phyloP scores from a whole-genome alignment of 305 asterid genomes.

The Salvia sclarea region DNA sequence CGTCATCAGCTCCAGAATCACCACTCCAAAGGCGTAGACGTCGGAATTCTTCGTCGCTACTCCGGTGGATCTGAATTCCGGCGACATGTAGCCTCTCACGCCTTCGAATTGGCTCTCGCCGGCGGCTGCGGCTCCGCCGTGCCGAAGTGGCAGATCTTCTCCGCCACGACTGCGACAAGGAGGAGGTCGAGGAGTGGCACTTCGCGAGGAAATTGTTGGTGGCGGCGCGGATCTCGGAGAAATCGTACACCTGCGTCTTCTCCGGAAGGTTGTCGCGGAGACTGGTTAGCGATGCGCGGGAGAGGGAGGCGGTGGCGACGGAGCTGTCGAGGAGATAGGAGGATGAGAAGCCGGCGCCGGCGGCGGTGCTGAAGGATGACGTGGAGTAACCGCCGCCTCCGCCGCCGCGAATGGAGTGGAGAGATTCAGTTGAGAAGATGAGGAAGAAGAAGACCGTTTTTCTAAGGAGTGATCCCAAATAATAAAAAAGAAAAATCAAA shows the following conservation, averaged over 20 bases:
- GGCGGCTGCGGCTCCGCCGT: constrained; percentile 66
- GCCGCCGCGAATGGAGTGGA: constrained; percentile 45
- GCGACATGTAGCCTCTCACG: constrained; percentile 89
- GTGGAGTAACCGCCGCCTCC: constrained; percentile 32
- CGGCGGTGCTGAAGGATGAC: constrained; percentile 24
- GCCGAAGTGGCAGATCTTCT: constrained; percentile 92
- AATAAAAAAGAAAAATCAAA: too few relatives aligned
- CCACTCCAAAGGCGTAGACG: constrained; percentile 90
- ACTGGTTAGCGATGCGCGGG: constrained; percentile 53
- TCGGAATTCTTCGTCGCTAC: constrained; percentile 83
- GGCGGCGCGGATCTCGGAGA: constrained; percentile 82
- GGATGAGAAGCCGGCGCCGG: constrained; percentile 35
- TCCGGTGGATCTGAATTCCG: constrained; percentile 74
- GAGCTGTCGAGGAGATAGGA: constrained; percentile 60
- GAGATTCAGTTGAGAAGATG: constrained; percentile 28
- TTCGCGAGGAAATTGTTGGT: constrained; percentile 86
- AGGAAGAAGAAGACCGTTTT: constrained; percentile 29
- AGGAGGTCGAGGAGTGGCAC: constrained; percentile 69
- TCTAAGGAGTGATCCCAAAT: too few relatives aligned
- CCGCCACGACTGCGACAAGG: constrained; percentile 94
- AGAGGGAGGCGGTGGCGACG: constrained; percentile 56
- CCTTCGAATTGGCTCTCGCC: constrained; percentile 65
- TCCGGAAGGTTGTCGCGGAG: constrained; percentile 69
- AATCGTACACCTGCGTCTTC: constrained; percentile 60
- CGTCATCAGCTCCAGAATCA: constrained; percentile 73